Conservation (phyloP, 1,139 yeast species). For the Yueomyces sp. region DNA sequence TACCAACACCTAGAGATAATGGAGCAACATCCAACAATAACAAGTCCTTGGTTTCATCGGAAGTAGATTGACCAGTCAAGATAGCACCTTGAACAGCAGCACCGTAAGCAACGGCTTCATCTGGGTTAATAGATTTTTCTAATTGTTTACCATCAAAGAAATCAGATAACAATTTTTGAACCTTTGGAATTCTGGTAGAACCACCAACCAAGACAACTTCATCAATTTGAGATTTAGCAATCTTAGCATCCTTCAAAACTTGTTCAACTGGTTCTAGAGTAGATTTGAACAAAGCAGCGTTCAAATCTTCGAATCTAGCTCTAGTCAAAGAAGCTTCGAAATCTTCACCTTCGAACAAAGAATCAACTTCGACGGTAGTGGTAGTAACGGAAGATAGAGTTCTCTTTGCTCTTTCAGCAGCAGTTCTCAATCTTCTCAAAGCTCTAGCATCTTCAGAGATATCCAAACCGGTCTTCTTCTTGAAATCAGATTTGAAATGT, state of each 20-base stretch:
- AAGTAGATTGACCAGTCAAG: slow-evolving; percentile 94
- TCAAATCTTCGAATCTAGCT: slow-evolving; percentile 98
- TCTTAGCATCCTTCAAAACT: slow-evolving; percentile 92
- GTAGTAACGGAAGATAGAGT: slow-evolving; percentile 94
- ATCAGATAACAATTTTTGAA: slow-evolving; percentile 93
- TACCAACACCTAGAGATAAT: slow-evolving; percentile 98
- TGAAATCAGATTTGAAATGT: slow-evolving; percentile 89
- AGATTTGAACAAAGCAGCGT: slow-evolving; percentile 90
- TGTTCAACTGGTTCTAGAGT: slow-evolving; percentile 96
- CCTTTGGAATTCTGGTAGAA: slow-evolving; percentile 93
- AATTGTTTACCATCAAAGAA: slow-evolving; percentile 97
- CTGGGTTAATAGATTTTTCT: slow-evolving; percentile 96
- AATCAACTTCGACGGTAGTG: slow-evolving; percentile 94
- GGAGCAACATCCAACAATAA: slow-evolving; percentile 97
- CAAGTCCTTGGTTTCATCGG: slow-evolving; percentile 94
- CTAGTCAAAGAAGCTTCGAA: slow-evolving; percentile 95
- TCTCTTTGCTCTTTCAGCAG: slow-evolving; percentile 99
- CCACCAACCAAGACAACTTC: slow-evolving; percentile 99
- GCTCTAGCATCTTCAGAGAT: slow-evolving; percentile 90
- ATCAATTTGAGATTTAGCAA: slow-evolving; percentile 77
- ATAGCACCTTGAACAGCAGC: slow-evolving; percentile 99
- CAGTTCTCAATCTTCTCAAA: slow-evolving; percentile 95
- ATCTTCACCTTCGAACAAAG: slow-evolving; percentile 92
- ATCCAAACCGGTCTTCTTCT: slow-evolving; percentile 92
- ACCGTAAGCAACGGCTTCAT: slow-evolving; percentile 96